Evolutionary conservation across 2,329 filamentous ascomycete genomes (phyloP), one percentile per base, ranked within the genome.

Genomic region (Sporothrix pseudoabietina): DNA sequence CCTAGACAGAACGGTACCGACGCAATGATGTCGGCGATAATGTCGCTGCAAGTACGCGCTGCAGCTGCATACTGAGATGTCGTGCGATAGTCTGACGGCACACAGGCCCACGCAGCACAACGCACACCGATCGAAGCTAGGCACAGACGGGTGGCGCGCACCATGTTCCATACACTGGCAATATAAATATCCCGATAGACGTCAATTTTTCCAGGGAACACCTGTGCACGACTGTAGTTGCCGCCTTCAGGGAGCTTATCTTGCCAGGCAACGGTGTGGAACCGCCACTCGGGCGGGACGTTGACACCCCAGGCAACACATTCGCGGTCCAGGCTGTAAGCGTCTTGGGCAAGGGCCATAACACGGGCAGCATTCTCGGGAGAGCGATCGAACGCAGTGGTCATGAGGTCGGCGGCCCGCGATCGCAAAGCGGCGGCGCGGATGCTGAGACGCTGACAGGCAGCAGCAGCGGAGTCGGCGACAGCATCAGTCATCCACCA

Each of bases 1-100:
- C 88, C 88, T 1, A 91, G 82, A 77, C 88, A 85, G 76, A 86
- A 90, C 0, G 89, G 89, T n/a, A 90, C 85, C 1, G 85, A 87
- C 1, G 88, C 87, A 71, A 90, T 84, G 52, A 90, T 86, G 76
- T 90, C 88, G 3, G 84, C 84, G 75, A 90, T 87, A 71, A 83
- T 83, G 63, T 88, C 85, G 54, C 83, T 82, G 70, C 84, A 88
- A 1, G 83, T 83, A 52, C 85, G 80, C 19, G 85, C 84, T 4
- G 87, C 86, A 0, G 85, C 84, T 12, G 87, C 87, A 76, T 90
- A 90, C 78, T 90, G 87, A 22, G 87, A 85, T 6, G 88, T 90
- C 0, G 88, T 90, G 57, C 88, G 83, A 77, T 90, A 90, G 79
- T 91, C 88, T 9, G 88, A 84, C 0, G 89, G 88, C 9, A 85